These are phyloP conservation scores for Polytrichum formosum DNA, from an alignment of 225 moss, liverwort and hornwort genomes.

Conservation along the genomic window DNA sequence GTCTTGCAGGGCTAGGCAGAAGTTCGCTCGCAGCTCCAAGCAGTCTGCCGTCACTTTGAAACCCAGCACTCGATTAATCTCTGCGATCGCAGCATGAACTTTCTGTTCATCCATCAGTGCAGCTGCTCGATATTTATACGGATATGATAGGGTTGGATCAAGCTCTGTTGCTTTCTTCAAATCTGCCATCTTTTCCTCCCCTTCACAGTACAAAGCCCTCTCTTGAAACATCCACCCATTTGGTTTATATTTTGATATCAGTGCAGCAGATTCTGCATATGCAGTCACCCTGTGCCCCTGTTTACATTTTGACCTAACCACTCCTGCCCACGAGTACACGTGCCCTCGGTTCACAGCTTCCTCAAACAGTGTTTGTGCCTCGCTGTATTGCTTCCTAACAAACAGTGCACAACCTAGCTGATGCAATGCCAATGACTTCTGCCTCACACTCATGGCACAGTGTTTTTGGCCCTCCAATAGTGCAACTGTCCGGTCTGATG, in stretches of 20 bases:
- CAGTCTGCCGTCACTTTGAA: conserved; percentile 97
- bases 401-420: conserved; percentile 92
- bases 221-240: conserved; percentile 98
- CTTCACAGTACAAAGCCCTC: conserved; percentile 71
- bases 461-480: conserved; percentile 69
- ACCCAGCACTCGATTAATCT: conserved; percentile 91
- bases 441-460: conserved; percentile 60
- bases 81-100: conserved; percentile 75
- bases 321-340: conserved; percentile 84
- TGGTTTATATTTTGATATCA: conserved; percentile 68
- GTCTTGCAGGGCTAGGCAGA: conserved; percentile 96
- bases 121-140: conserved; percentile 94
- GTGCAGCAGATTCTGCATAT: conserved; percentile 60
- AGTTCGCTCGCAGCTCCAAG: conserved; percentile 91
- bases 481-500: conserved; percentile 76
- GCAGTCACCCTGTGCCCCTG: conserved; percentile 65
- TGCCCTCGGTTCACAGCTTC: conserved; percentile 82
- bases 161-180: conserved; percentile 85
- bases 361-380: conserved; percentile 68
- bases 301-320: conserved; percentile 74
- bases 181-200: conserved; percentile 73
- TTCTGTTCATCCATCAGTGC: conserved; percentile 95
- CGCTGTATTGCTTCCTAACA: conserved; percentile 66
- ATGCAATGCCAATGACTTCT: conserved; percentile 82
- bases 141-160: conserved; percentile 88